Evolutionary conservation across 116 monocot species (phyloP).

Genomic region (Posidonia oceanica): DNA sequence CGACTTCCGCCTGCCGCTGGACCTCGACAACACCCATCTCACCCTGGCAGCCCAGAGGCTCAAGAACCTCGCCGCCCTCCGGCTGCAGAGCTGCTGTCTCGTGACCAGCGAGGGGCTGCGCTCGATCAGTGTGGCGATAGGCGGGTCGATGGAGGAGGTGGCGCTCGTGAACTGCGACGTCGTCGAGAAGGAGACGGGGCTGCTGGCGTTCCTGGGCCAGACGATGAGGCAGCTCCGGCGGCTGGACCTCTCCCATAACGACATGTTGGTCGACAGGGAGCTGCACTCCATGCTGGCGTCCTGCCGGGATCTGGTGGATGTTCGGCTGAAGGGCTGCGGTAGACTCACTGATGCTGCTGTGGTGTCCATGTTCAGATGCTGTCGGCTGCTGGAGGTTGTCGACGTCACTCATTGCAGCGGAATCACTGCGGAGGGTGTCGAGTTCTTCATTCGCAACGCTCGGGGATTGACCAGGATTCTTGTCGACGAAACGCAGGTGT

Average conservation of each 20-base stretch:
- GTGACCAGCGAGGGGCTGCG: constrained; percentile 64
- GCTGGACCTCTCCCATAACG: constrained; percentile 56
- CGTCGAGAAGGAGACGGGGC: constrained; percentile 54
- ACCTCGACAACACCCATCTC: constrained; percentile 66
- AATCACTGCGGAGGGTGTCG: constrained; percentile 21
- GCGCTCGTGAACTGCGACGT: constrained; percentile 66
- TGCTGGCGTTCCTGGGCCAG: constrained; percentile 53
- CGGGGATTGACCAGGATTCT: constrained; percentile 13
- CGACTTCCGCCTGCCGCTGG: constrained; percentile 76
- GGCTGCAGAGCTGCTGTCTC: constrained; percentile 76
- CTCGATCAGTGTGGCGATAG: constrained; percentile 20
- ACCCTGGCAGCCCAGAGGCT: constrained; percentile 18
- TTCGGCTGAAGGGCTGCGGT: constrained; percentile 47
- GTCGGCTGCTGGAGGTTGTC: constrained; percentile 21
- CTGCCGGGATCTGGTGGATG: constrained; percentile 34
- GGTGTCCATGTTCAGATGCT: constrained; percentile 24
- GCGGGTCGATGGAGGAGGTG: constrained; percentile 39
- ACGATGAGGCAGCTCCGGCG: constrained; percentile 27
- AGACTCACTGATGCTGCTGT: constrained; percentile 28
- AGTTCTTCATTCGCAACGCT: constrained; percentile 19
- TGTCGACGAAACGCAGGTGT: constrained; percentile 41
- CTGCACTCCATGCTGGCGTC: constrained; percentile 45
- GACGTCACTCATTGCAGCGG: constrained; percentile 34
- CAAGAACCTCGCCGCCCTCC: constrained; percentile 21
- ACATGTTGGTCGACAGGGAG: constrained; percentile 51